phyloP scores from a whole-genome alignment of 73 alveolate genomes.

The Uronychia setigera region DNA sequence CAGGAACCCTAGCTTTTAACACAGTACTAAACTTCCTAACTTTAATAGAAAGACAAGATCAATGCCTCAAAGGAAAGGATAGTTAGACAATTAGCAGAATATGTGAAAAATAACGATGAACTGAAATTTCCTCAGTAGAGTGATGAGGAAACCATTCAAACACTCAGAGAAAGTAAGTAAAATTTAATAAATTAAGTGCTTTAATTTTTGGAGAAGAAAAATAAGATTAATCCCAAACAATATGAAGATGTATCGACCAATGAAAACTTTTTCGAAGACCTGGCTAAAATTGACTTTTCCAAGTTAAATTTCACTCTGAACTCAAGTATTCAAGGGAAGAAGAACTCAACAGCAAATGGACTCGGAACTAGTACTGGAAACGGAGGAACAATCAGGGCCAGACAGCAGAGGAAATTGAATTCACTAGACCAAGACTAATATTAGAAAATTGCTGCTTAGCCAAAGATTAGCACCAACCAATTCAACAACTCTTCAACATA shows the following conservation, averaged over 20 bases:
- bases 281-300: not conserved
- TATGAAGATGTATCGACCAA: not conserved
- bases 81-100: not conserved
- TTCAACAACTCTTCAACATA: not conserved
- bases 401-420: not conserved
- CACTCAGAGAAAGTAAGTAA: not conserved
- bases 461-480: not conserved
- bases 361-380: no score
- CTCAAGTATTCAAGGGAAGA: not conserved
- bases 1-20: not conserved
- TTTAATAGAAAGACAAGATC: not conserved
- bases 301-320: not conserved
- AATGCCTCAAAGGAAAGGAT: slow-evolving; percentile 1
- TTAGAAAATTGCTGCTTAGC: not conserved
- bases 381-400: not conserved
- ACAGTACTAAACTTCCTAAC: not conserved
- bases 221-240: not conserved
- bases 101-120: not conserved
- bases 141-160: not conserved
- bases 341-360: not conserved
- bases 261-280: not conserved
- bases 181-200: not conserved
- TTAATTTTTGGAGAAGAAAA: not conserved
- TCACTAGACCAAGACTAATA: not conserved
- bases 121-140: not conserved